Conservation (phyloP, 2,329 filamentous ascomycete genomes). For the Colletotrichum scovillei region DNA sequence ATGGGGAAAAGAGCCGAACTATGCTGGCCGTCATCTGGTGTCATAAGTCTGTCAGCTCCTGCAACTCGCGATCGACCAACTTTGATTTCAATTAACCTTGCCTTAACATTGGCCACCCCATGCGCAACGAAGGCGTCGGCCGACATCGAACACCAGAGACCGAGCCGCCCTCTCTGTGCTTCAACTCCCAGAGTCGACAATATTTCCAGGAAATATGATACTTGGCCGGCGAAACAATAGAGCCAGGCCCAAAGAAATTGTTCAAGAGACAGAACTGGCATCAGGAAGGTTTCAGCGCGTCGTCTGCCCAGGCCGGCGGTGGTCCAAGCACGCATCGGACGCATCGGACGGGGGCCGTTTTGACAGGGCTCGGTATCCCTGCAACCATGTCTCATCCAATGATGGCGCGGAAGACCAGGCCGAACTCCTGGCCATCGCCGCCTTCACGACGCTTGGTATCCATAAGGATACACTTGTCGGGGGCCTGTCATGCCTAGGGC, state of each 20-base stretch:
- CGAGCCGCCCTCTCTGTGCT: background rate
- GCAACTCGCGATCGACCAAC: background rate
- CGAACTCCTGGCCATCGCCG: conserved; percentile 1
- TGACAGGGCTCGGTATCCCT: conserved; percentile 26
- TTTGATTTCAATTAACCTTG: background rate
- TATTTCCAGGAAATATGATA: background rate
- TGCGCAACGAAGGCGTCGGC: background rate
- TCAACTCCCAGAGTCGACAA: background rate
- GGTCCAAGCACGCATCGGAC: conserved; percentile 28
- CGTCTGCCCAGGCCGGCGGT: conserved; percentile 11
- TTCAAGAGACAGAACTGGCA: conserved; percentile 24
- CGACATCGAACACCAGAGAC: background rate
- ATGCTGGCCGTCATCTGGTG: background rate
- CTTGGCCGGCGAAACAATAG: background rate
- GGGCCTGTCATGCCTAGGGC: conserved; percentile 19
- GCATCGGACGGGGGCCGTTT: conserved; percentile 13
- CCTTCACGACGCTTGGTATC: background rate
- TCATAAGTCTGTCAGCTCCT: background rate
- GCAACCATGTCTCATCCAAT: conserved; percentile 22
- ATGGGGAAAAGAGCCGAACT: background rate
- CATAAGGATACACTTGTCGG: background rate
- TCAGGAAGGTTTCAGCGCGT: conserved; percentile 32
- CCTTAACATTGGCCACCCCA: background rate
- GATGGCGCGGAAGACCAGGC: background rate
- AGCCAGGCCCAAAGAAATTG: background rate